A percentile compares a stretch with the other conserved stretches of the same genome.
phyloP scores from a whole-genome alignment of 768 basidiomycete genomes.

The Suillus hirtellus region DNA sequence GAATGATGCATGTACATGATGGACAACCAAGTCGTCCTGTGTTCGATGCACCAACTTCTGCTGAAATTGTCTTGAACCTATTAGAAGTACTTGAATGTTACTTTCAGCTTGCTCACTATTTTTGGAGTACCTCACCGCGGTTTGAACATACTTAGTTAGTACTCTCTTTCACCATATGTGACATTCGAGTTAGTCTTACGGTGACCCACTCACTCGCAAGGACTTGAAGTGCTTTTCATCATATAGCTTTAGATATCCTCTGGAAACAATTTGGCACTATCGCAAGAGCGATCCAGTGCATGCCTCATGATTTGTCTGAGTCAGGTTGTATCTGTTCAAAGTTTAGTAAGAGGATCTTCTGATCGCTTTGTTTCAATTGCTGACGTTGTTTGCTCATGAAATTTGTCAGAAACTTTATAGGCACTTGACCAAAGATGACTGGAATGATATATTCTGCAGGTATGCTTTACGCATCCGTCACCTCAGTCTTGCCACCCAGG shows the following conservation, averaged over 20 bases:
- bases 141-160: too few species aligned
- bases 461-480: conserved; percentile 23
- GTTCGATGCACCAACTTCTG: too few species aligned
- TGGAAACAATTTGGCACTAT: conserved; percentile 26
- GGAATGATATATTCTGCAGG: conserved; percentile 25
- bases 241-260: conserved; percentile 25
- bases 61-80: too few species aligned
- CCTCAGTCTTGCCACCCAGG: not conserved
- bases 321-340: not conserved
- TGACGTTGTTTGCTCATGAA: not conserved
- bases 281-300: conserved; percentile 22
- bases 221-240: conserved; percentile 26
- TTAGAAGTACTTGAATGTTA: too few species aligned
- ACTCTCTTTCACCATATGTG: too few species aligned
- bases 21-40: too few species aligned
- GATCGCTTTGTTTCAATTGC: not conserved
- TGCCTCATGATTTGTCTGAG: conserved; percentile 26
- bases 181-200: too few species aligned
- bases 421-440: conserved; percentile 28
- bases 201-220: conserved; percentile 19
- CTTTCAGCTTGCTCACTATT: too few species aligned
- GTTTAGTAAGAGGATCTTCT: not conserved
- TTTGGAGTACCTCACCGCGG: too few species aligned
- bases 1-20: too few species aligned
- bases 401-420: conserved; percentile 23